phyloP scores from a whole-genome alignment of 371 early-diverging fungal species.

The Mortierella polycephala region DNA sequence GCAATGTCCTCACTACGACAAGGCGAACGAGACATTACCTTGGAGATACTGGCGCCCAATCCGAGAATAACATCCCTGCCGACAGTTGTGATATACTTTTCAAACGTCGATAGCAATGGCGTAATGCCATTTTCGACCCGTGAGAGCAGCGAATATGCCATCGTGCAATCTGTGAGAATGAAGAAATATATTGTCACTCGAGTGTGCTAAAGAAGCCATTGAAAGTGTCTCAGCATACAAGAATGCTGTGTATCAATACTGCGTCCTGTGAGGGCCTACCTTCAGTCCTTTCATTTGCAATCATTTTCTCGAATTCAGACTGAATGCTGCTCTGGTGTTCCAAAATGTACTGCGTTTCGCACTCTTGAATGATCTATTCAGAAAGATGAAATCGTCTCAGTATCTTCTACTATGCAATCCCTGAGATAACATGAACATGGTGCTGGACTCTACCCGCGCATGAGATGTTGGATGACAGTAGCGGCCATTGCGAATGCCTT shows the following conservation, averaged over 20 bases:
- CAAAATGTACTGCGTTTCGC: conserved; percentile 79
- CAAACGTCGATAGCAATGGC: conserved; percentile 70
- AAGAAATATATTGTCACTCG: not conserved
- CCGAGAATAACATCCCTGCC: conserved; percentile 70
- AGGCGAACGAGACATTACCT: conserved; percentile 56
- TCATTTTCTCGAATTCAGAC: conserved; percentile 77
- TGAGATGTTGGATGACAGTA: conserved; percentile 79
- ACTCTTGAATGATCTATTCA: conserved; percentile 73
- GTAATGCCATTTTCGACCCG: conserved; percentile 74
- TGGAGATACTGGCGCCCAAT: conserved; percentile 63
- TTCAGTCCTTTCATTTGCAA: conserved; percentile 69
- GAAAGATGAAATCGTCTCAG: not conserved
- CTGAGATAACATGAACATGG: not conserved
- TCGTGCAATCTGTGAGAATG: conserved; percentile 69
- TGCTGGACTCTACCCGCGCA: conserved; percentile 55
- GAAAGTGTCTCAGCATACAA: too few relatives aligned
- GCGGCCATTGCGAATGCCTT: conserved; percentile 41
- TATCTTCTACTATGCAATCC: not conserved
- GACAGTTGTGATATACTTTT: conserved; percentile 68
- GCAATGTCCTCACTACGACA: not conserved
- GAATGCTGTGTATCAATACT: too few relatives aligned
- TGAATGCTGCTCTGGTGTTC: conserved; percentile 75
- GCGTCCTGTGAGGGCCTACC: conserved; percentile 54
- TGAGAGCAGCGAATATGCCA: conserved; percentile 74
- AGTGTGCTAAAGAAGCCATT: not conserved